These are phyloP conservation scores for Microsporum ferrugineum DNA, from an alignment of 2,329 filamentous ascomycete genomes.

Conservation along the genomic window DNA sequence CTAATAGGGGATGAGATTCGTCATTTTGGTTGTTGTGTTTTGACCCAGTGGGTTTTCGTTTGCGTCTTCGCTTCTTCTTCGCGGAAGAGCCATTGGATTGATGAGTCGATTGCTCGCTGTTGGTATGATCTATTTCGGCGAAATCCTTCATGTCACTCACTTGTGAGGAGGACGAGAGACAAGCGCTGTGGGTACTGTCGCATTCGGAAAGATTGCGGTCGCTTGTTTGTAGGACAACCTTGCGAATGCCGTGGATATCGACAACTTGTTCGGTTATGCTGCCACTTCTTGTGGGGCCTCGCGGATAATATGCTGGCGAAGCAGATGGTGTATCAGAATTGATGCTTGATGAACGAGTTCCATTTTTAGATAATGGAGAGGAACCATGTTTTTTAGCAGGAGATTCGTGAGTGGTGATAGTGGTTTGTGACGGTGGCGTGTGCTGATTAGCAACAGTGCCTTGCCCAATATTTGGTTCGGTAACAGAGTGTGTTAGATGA, in stretches of 20 bases:
- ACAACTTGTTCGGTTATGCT: constrained; percentile 71
- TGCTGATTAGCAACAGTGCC: neutral
- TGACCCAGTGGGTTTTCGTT: constrained; percentile 7
- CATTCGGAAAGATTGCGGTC: constrained; percentile 34
- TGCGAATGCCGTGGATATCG: constrained; percentile 61
- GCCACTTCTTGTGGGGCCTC: constrained; percentile 51
- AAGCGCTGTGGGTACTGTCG: neutral
- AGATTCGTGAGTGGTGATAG: neutral
- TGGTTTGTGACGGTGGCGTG: neutral
- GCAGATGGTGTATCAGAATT: constrained; percentile 6
- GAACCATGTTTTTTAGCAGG: neutral
- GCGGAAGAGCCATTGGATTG: neutral
- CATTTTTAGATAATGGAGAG: neutral
- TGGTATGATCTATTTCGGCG: neutral
- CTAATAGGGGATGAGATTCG: constrained; percentile 3
- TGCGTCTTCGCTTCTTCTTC: constrained; percentile 13
- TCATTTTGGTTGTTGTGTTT: neutral
- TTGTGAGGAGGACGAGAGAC: neutral
- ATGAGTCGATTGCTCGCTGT: neutral
- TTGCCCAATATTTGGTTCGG: neutral
- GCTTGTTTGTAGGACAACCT: constrained; percentile 61
- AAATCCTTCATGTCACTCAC: neutral
- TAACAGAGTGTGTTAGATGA: constrained; percentile 9
- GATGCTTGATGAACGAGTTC: neutral
- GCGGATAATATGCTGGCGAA: constrained; percentile 16